phyloP scores from a whole-genome alignment of 208 protist species.

The Trichomonas tenax region DNA sequence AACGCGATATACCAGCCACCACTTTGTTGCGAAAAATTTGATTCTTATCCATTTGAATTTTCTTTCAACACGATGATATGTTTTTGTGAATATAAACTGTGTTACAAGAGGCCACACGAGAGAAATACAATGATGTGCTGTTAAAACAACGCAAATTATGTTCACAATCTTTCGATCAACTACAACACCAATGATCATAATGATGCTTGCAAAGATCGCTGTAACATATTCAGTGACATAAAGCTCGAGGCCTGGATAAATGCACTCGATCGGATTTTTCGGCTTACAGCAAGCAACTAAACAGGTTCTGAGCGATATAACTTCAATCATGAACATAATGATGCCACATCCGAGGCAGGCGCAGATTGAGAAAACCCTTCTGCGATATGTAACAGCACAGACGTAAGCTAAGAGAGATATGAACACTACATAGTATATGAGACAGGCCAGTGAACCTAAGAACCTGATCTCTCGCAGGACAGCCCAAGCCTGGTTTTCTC shows the following conservation, averaged over 20 bases:
- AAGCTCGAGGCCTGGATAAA: neutral
- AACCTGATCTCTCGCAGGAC: neutral
- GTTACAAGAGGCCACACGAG: neutral
- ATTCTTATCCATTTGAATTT: neutral
- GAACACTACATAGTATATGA: neutral
- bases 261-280: neutral
- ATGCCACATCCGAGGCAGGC: neutral
- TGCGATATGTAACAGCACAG: neutral
- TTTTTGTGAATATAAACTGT: neutral
- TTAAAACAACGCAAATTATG: neutral
- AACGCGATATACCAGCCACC: neutral
- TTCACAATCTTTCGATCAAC: neutral
- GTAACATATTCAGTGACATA: neutral
- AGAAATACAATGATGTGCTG: neutral
- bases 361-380: neutral
- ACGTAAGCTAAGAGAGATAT: neutral
- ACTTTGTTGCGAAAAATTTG: neutral
- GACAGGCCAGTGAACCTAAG: neutral
- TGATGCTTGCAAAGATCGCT: neutral
- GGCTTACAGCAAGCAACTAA: neutral
- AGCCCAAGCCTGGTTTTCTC: neutral
- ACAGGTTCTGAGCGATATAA: neutral
- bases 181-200: neutral
- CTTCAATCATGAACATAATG: neutral
- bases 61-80: neutral